These are phyloP conservation scores for Discostella pseudostelligera DNA, from an alignment of 108 stramenopile species.

Conservation along the genomic window DNA sequence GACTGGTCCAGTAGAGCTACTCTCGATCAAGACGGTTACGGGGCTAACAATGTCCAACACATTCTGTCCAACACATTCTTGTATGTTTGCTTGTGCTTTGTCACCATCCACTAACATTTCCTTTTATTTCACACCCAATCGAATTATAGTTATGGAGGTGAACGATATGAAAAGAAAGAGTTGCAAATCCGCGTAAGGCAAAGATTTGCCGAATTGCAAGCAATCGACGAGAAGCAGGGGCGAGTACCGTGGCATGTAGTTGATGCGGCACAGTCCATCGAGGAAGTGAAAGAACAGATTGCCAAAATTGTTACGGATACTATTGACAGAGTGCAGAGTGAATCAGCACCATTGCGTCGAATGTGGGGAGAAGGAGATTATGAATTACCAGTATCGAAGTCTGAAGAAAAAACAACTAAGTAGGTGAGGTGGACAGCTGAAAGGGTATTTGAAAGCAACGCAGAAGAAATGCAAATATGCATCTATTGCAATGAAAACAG, in stretches of 20 bases:
- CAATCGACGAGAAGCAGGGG: constrained; percentile 57
- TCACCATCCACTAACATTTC: constrained; percentile 25
- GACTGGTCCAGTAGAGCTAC: constrained; percentile 47
- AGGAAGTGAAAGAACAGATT: constrained; percentile 72
- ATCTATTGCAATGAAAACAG: too few species aligned
- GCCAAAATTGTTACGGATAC: constrained; percentile 60
- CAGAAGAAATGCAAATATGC: too few species aligned
- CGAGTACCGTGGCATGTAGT: constrained; percentile 77
- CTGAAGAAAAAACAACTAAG: background rate
- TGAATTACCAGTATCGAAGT: constrained; percentile 25
- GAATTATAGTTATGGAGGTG: constrained; percentile 74
- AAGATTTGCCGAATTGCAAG: constrained; percentile 73
- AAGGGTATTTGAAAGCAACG: constrained; percentile 5
- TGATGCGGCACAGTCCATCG: constrained; percentile 74
- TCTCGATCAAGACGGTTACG: constrained; percentile 59
- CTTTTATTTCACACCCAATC: constrained; percentile 9
- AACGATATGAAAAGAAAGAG: constrained; percentile 86
- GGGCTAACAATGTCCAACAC: constrained; percentile 28
- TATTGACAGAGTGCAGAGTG: constrained; percentile 44
- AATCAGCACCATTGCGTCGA: constrained; percentile 40
- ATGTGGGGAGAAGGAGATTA: constrained; percentile 62
- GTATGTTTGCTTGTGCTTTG: constrained; percentile 6
- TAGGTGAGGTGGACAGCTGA: constrained; percentile 11
- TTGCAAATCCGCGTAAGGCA: constrained; percentile 81
- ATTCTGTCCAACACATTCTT: background rate